Percentiles rank a stretch among this genome's conserved stretches.
Conservation (phyloP, 208 protist genomes). For the Kentomonas sorsogonicus region DNA sequence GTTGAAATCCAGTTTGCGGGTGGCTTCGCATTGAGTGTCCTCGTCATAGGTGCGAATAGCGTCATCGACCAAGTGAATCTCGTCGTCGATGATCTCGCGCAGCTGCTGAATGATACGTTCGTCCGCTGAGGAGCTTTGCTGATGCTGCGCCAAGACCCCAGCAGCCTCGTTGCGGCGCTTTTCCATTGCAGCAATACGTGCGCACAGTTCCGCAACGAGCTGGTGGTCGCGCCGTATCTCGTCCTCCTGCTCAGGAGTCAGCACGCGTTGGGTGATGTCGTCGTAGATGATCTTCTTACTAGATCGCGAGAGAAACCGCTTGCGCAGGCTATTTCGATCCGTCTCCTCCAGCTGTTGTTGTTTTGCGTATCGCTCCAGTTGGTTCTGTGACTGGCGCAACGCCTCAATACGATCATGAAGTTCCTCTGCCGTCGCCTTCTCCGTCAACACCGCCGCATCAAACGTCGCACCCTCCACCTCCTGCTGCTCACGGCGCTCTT, state of each 20-base stretch:
- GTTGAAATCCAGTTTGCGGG: too few species aligned
- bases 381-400: slow-evolving; percentile 22
- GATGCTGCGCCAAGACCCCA: slow-evolving; percentile 14
- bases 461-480: too few species aligned
- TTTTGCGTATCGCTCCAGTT: slow-evolving; percentile 44
- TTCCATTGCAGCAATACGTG: slow-evolving; percentile 36
- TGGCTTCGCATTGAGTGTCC: too few species aligned
- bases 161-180: slow-evolving; percentile 31
- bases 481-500: too few species aligned
- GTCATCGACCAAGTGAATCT: slow-evolving; percentile 19
- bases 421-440: too few species aligned
- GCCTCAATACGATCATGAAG: slow-evolving; percentile 15
- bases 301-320: slow-evolving; percentile 12
- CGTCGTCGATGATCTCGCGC: slow-evolving; percentile 16
- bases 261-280: slow-evolving; percentile 10
- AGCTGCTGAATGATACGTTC: slow-evolving; percentile 15
- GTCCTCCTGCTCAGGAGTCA: slow-evolving; percentile 17
- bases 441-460: too few species aligned
- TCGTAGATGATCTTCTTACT: slow-evolving; percentile 11
- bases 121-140: slow-evolving; percentile 10
- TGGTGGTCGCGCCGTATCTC: slow-evolving; percentile 30
- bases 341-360: slow-evolving; percentile 42
- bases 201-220: slow-evolving; percentile 27
- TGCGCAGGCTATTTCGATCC: slow-evolving; percentile 28
- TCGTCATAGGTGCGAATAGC: slow-evolving; percentile 9